Evolutionary conservation across 169 alveolate genomes (phyloP).

Genomic region (Neospora caninum): DNA sequence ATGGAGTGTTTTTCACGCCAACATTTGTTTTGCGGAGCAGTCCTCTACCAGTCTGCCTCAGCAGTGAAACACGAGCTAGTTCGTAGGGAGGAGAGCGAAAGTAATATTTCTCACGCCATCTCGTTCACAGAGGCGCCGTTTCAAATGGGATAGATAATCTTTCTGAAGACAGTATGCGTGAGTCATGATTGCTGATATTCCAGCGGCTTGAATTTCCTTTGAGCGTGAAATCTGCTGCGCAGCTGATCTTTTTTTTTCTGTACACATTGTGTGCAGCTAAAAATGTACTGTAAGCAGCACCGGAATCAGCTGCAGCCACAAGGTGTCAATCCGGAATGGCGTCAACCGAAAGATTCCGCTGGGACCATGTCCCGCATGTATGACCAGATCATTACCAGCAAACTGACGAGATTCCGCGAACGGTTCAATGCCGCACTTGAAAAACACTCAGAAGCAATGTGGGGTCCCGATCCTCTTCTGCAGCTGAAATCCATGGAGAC

Average conservation of each 20-base stretch:
- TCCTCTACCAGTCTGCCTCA: background rate
- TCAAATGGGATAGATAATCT: too few relatives aligned
- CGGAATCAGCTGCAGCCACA: background rate
- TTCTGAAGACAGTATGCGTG: too few relatives aligned
- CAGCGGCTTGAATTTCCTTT: too few relatives aligned
- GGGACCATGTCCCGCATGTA: slow-evolving; percentile 38
- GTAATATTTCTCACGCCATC: background rate
- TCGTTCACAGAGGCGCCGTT: background rate
- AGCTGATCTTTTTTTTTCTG: too few relatives aligned
- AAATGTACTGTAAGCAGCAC: slow-evolving; percentile 42
- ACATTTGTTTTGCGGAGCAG: background rate
- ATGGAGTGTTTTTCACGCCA: background rate
- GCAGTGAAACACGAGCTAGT: background rate
- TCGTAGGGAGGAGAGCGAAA: background rate
- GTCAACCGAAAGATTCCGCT: slow-evolving; percentile 10
- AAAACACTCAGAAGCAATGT: slow-evolving; percentile 24
- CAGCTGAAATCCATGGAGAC: slow-evolving; percentile 1
- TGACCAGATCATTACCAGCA: slow-evolving; percentile 43
- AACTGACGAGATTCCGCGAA: slow-evolving; percentile 1
- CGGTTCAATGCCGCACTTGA: slow-evolving; percentile 38
- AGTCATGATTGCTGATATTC: too few relatives aligned
- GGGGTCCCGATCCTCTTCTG: slow-evolving; percentile 29
- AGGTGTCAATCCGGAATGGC: background rate
- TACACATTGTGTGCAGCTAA: background rate
- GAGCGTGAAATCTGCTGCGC: too few relatives aligned